Evolutionary conservation across 169 alveolate species (phyloP).

Genomic region (Besnoitia besnoiti): DNA sequence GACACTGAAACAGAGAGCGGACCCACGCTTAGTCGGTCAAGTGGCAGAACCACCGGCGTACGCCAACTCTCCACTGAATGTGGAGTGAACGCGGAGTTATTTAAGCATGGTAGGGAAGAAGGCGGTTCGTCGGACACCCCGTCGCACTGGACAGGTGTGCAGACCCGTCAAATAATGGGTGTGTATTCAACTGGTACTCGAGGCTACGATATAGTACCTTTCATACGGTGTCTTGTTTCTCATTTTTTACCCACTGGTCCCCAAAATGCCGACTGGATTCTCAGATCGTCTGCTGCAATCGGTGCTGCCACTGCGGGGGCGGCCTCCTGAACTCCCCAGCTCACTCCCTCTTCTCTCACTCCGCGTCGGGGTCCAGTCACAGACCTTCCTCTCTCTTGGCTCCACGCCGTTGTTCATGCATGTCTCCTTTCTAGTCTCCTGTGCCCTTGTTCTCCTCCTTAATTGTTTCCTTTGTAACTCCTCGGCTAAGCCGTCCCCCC

Average conservation of each 20-base stretch:
- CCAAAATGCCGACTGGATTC: background rate
- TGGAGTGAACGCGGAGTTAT: too few species aligned
- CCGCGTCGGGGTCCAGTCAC: background rate
- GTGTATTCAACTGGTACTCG: too few species aligned
- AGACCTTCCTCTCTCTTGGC: background rate
- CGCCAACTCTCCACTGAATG: too few species aligned
- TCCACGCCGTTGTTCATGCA: background rate
- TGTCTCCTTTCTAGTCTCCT: background rate
- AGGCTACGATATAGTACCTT: too few species aligned
- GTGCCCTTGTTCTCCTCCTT: background rate
- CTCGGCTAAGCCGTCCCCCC: background rate
- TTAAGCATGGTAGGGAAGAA: too few species aligned
- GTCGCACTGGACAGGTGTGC: too few species aligned
- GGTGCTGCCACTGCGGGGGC: background rate
- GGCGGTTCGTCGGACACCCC: too few species aligned
- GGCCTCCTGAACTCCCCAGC: background rate
- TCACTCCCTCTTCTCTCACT: background rate
- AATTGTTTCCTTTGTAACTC: background rate
- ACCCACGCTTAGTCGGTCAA: too few species aligned
- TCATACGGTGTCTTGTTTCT: too few species aligned
- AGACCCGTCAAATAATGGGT: too few species aligned
- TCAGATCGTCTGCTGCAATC: background rate
- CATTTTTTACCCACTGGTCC: background rate
- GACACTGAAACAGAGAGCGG: too few species aligned
- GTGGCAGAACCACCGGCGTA: too few species aligned